Percentiles rank a stretch among this genome's conserved stretches.
Evolutionary conservation across 331 rosid genomes (phyloP).

Genomic region (Erythrophleum ivorense): DNA sequence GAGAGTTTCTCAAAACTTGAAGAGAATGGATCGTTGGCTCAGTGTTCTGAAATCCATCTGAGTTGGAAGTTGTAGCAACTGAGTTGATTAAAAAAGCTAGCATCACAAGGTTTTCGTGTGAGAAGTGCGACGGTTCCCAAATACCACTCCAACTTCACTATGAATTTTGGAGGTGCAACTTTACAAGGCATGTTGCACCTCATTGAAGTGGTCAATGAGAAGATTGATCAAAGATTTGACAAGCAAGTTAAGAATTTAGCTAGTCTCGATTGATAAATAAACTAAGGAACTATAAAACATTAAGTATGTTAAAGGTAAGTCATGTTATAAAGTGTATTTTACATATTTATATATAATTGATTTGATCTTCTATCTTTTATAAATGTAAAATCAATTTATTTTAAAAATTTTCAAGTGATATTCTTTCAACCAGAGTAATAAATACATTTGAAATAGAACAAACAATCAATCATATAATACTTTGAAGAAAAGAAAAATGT

Average conservation of each 20-base stretch:
- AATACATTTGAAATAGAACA: slow-evolving; percentile 21
- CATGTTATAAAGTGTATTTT: not conserved
- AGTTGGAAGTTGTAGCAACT: slow-evolving; percentile 34
- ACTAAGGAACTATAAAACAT: not conserved
- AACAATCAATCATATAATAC: not conserved
- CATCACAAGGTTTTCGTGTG: slow-evolving; percentile 39
- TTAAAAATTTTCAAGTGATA: not conserved
- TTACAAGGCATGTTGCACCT: slow-evolving; percentile 44
- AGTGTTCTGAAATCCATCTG: slow-evolving; percentile 38
- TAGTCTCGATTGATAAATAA: not conserved
- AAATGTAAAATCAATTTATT: not conserved
- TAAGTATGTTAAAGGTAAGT: no score
- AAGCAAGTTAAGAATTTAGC: not conserved
- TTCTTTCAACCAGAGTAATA: not conserved
- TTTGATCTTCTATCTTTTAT: not conserved
- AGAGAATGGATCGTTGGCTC: slow-evolving; percentile 36
- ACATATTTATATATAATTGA: not conserved
- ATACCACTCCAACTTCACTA: slow-evolving; percentile 37
- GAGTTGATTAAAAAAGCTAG: slow-evolving; percentile 38
- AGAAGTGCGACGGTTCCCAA: slow-evolving; percentile 46
- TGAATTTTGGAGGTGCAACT: slow-evolving; percentile 28
- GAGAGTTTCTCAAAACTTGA: slow-evolving; percentile 41
- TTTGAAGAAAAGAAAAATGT: slow-evolving; percentile 19
- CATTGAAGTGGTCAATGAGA: slow-evolving; percentile 39
- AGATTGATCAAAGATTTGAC: slow-evolving; percentile 22